Evolutionary conservation across 2,329 filamentous ascomycete genomes (phyloP).

Genomic region (Apiospora saccharicola): DNA sequence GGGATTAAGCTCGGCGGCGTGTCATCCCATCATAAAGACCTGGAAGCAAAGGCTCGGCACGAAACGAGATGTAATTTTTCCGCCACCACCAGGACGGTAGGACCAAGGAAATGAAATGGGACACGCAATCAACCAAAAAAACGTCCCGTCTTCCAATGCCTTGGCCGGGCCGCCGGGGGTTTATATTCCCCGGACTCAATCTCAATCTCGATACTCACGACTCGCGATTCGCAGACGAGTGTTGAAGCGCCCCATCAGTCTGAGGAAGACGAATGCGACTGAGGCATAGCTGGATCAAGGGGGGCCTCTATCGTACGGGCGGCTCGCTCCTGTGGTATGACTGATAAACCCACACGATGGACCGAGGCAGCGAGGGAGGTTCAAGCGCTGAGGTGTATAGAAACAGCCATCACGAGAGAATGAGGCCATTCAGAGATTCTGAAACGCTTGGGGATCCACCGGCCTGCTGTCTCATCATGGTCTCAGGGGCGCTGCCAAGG

Average conservation of each 20-base stretch:
- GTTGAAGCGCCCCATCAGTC: not conserved
- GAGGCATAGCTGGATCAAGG: not conserved
- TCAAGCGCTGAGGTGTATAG: not conserved
- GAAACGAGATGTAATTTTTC: not conserved
- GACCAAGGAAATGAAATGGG: not conserved
- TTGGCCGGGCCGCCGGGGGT: conserved; percentile 1
- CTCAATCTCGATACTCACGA: not conserved
- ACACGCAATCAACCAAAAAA: conserved; percentile 2
- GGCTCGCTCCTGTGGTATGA: not conserved
- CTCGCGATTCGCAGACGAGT: not conserved
- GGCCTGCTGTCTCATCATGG: conserved; percentile 8
- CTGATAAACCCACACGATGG: not conserved
- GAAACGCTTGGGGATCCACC: conserved; percentile 19
- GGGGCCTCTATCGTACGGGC: not conserved
- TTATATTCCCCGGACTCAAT: not conserved
- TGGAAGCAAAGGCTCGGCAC: not conserved
- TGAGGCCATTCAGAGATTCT: conserved; percentile 20
- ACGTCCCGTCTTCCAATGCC: not conserved
- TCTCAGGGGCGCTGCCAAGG: conserved; percentile 4
- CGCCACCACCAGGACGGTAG: not conserved
- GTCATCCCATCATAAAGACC: conserved; percentile 15
- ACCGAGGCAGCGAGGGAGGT: not conserved
- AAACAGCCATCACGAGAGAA: conserved; percentile 6
- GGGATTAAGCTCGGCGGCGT: conserved; percentile 14
- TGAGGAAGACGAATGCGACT: not conserved